Percentiles rank a stretch among this genome's conserved stretches.
These are phyloP conservation scores for Blepharisma japonicum DNA, from an alignment of 73 alveolate genomes.

Conservation along the genomic window DNA sequence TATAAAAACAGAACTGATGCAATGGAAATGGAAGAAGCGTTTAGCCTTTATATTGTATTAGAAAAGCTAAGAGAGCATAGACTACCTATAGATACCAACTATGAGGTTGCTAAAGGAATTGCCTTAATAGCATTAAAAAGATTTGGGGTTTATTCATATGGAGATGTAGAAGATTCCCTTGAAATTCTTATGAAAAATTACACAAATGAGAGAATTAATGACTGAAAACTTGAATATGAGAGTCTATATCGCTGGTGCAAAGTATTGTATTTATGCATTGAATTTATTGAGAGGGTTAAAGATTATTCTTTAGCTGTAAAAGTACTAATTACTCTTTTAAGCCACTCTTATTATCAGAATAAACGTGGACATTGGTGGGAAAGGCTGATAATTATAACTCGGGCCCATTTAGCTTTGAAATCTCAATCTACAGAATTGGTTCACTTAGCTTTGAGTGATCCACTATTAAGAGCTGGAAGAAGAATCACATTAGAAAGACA, in stretches of 20 bases:
- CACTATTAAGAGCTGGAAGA: not conserved
- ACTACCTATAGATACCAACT: too few species aligned
- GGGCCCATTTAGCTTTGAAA: not conserved
- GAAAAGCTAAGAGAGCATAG: too few species aligned
- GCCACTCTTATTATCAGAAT: not conserved
- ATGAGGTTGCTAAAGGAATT: too few species aligned
- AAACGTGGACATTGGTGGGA: slow-evolving; percentile 34
- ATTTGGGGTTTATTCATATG: too few species aligned
- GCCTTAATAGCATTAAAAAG: too few species aligned
- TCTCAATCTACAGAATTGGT: not conserved
- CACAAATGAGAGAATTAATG: not conserved
- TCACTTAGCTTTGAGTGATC: not conserved
- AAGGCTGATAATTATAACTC: not conserved
- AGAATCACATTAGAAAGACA: not conserved
- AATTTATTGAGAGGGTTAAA: not conserved
- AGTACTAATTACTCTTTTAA: not conserved
- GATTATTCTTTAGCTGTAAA: not conserved
- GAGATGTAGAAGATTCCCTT: not conserved
- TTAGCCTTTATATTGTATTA: too few species aligned
- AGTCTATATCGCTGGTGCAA: not conserved
- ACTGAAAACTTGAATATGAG: not conserved
- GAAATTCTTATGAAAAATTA: not conserved
- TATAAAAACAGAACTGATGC: too few species aligned
- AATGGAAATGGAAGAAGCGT: too few species aligned
- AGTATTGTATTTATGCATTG: not conserved